Evolutionary conservation across 768 basidiomycete genomes (phyloP).

Genomic region (Neoboletus brunneissimus): DNA sequence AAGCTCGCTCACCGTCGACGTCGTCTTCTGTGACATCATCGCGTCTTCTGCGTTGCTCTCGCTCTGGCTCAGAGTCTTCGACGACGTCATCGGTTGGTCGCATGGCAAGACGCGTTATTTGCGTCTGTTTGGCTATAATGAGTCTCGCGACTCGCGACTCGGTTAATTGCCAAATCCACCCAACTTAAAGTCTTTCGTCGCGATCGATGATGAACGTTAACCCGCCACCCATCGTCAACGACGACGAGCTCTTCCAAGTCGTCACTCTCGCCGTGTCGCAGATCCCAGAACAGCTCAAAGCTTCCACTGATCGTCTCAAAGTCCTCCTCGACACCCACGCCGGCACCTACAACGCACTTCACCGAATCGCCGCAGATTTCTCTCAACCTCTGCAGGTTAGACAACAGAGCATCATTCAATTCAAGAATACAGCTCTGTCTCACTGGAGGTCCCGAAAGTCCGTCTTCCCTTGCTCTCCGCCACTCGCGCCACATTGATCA

Average conservation of each 20-base stretch:
- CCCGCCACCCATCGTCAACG: conserved; percentile 42
- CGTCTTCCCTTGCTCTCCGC: conserved; percentile 17
- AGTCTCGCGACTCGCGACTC: background rate
- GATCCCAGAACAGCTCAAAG: conserved; percentile 48
- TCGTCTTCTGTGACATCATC: background rate
- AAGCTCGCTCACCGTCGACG: conserved; percentile 2
- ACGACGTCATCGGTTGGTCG: background rate
- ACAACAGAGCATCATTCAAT: conserved; percentile 82
- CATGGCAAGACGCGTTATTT: conserved; percentile 47
- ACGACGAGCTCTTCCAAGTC: conserved; percentile 64
- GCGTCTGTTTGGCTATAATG: conserved; percentile 25
- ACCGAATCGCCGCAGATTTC: conserved; percentile 66
- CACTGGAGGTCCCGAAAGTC: conserved; percentile 83
- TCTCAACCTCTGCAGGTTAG: conserved; percentile 64
- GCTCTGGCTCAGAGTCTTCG: background rate
- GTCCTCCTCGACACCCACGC: conserved; percentile 57
- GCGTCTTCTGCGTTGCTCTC: background rate
- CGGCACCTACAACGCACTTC: conserved; percentile 69
- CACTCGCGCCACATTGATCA: conserved; percentile 8
- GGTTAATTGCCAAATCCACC: no score
- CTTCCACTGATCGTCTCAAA: conserved; percentile 61
- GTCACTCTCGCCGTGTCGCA: conserved; percentile 72
- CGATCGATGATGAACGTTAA: conserved; percentile 21
- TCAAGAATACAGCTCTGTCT: conserved; percentile 73
- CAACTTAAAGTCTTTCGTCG: background rate